Evolutionary conservation across 768 basidiomycete genomes (phyloP), one percentile per base, ranked within the genome.

Genomic region (Leccinum broughii): DNA sequence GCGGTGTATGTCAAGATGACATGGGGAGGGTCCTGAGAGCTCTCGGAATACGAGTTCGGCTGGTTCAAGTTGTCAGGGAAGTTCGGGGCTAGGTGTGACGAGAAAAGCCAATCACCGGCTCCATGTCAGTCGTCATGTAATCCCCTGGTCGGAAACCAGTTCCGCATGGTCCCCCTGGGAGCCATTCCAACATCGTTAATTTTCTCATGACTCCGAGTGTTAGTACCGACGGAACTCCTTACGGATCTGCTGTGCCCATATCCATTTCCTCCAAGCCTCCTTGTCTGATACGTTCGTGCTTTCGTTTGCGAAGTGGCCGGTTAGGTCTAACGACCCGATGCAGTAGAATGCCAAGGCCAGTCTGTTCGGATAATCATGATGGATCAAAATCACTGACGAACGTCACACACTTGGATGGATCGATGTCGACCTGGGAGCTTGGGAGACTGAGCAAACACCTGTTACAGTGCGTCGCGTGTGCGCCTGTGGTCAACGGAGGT

Each of bases 1-100:
- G 95, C 93, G 1, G 94, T 93, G 68, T 98, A 99, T 8, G 95
- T 95, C 83, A 94, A 92, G 57, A 97, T 93, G 15, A 98, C 77
- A 72, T 98, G 90, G 1, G 92, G 90, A 17, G 83, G 81, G 63
- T 90, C 83, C 68, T 86, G 84, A 37, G 71, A 72, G 20, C n/a
- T 28, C 60, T 81, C 79, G 10, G 77, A 73, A 64, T 83, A 79
- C 26, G 73, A 67, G 30, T 66, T 61, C 22, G 64, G 68, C 76
- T 77, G 63, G 57, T 68, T 53, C 34, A 58, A 34, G 44, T 50
- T 17, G 41, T 64, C 56, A 66, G 59, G 61, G 35, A 35, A 60
- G 32, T 34, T 22, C 30, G 35, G 8, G 46, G 48, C 39, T 52
- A 56, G 20, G 14, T 41, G 37, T 55, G 26, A 62, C 7, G n/a